Percentiles rank a stretch among this genome's conserved stretches.
These are phyloP conservation scores for Oropetium thomaeum DNA, from an alignment of 176 grass and related monocot species.

Conservation along the genomic window DNA sequence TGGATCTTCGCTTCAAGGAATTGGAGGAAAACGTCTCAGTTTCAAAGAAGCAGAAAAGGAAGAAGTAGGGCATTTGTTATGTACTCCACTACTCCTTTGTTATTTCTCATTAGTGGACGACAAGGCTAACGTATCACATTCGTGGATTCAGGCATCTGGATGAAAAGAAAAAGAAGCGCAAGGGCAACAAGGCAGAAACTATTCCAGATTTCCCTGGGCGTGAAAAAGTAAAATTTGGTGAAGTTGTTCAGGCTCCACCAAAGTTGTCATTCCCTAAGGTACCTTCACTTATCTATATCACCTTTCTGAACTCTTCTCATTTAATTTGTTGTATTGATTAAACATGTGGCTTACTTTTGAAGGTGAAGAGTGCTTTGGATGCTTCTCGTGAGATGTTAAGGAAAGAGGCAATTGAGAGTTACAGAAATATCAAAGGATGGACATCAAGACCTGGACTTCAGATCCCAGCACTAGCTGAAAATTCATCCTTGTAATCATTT, in stretches of 20 bases:
- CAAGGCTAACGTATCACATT: neutral
- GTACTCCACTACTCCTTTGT: too few species aligned
- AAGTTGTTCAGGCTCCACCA: conserved; percentile 82
- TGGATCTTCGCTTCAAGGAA: conserved; percentile 80
- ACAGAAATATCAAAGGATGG: conserved; percentile 86
- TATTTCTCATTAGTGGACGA: neutral
- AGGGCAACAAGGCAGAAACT: conserved; percentile 44
- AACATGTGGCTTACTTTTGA: conserved; percentile 24
- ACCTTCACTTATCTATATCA: conserved; percentile 8
- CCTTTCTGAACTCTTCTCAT: neutral
- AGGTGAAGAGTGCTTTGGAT: conserved; percentile 53
- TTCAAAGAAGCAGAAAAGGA: conserved; percentile 83
- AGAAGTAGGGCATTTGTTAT: conserved; percentile 41
- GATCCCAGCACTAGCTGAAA: conserved; percentile 53
- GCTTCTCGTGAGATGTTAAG: conserved; percentile 70
- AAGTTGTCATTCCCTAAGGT: conserved; percentile 84
- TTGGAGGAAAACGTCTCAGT: conserved; percentile 41
- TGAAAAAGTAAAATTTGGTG: conserved; percentile 88
- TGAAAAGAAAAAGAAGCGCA: conserved; percentile 93
- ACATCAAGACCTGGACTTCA: conserved; percentile 75
- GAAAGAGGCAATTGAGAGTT: conserved; percentile 73
- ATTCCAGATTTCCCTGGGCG: conserved; percentile 56
- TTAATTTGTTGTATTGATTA: conserved; percentile 16
- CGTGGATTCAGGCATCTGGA: conserved; percentile 56
- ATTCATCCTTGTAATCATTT: conserved; percentile 29